Base-by-base conservation (phyloP, 2,329 filamentous ascomycete genomes). In the Colletotrichum shisoi region DNA sequence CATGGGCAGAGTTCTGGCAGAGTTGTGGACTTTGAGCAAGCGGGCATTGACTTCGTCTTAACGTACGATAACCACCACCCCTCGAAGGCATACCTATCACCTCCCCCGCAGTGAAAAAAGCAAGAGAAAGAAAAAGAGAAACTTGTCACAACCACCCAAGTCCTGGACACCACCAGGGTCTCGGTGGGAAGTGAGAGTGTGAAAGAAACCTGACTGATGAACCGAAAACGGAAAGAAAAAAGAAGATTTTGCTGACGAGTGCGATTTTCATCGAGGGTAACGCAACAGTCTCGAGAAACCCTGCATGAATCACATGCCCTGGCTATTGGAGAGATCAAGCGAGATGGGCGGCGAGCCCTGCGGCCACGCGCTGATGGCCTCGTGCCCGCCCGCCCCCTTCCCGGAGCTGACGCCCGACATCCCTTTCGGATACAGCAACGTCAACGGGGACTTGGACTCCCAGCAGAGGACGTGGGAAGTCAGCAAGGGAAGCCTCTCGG, bases 291-390 rank as follows among this genome's bases (percentile, higher is more conserved):
- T 96, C 78, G 94, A 97, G 82, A 91, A 90, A 76, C 92, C 94
- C 59, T 98, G 95, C 83, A 96, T 96, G 87, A 89, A 93, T 72
- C 93, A 97, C 79, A 85, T 94, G 80, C 91, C 93, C 72, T 92
- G 89, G 79, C 84, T 96, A 69, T 82, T 94, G 71, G 89, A 88
- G 73, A 80, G 84, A 72, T 79, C 82, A 62, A 79, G 76, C 72
- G 82, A 87, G 62, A 81, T 85, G 60, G 89, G 90, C 70, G 85
- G 85, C 71, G 87, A 90, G 66, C 84, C 91, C 48, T 94, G 91
- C 71, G 95, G 94, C 46, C 95, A 99, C 77, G 94, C 92, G 4
- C 83, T 98, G 71, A 98, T 98, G 94, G 91, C 92, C 17, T 91
- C 91, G 17, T 96, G 92, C 75, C 94, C 94, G 53, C 92, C 94